Conservation (phyloP, 192 early-diverging fungal species). For the Linnemannia zychae region DNA sequence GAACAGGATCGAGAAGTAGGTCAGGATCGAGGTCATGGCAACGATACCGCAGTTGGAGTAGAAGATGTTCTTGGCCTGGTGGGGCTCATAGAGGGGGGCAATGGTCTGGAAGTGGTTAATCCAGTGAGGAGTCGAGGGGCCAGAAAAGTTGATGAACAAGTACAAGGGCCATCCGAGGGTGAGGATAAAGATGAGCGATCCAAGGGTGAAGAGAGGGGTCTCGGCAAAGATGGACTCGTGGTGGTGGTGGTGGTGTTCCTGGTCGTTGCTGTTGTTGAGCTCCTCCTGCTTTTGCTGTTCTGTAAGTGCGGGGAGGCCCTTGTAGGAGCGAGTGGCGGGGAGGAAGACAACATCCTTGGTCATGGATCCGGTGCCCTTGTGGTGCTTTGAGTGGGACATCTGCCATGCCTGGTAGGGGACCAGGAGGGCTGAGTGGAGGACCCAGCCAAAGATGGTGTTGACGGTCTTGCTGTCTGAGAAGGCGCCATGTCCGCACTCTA, state of each 20-base stretch:
- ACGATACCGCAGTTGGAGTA: conserved; percentile 83
- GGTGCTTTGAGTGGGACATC: conserved; percentile 91
- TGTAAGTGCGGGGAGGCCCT: conserved; percentile 59
- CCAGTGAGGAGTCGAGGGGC: conserved; percentile 77
- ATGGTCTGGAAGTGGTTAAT: conserved; percentile 90
- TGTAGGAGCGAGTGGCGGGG: conserved; percentile 75
- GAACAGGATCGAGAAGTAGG: conserved; percentile 62
- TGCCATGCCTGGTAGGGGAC: conserved; percentile 96
- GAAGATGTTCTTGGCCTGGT: conserved; percentile 78
- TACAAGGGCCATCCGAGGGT: conserved; percentile 93
- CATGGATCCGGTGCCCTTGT: conserved; percentile 92
- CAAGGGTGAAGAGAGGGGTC: conserved; percentile 76
- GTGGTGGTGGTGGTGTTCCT: conserved; percentile 60
- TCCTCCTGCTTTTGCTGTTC: conserved; percentile 36
- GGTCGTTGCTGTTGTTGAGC: conserved; percentile 22
- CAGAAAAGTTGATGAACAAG: conserved; percentile 81
- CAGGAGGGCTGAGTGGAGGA: conserved; percentile 91
- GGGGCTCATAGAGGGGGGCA: conserved; percentile 82
- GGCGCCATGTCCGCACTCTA: conserved; percentile 92
- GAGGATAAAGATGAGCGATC: conserved; percentile 74
- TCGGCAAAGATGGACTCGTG: conserved; percentile 73
- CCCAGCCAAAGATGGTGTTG: conserved; percentile 90
- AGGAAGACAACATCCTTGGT: conserved; percentile 95
- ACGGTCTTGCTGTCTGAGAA: conserved; percentile 85
- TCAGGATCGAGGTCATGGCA: conserved; percentile 66